A percentile compares a stretch with the other conserved stretches of the same genome.
Conservation (phyloP, 345 rosid genomes). For the Salix brachista region DNA sequence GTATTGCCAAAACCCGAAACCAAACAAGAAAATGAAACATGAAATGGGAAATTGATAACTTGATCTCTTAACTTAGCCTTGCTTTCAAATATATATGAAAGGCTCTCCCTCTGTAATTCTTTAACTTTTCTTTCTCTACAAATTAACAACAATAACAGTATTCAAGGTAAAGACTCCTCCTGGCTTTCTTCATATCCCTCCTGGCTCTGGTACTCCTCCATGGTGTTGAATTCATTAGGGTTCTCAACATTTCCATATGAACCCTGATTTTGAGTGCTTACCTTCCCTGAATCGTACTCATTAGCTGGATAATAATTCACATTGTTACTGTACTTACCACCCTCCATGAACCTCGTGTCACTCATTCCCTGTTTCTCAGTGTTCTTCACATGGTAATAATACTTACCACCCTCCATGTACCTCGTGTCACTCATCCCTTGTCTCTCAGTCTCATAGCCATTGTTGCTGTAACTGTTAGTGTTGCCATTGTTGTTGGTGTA, state of each 20-base stretch:
- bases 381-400: too few species aligned
- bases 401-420: too few species aligned
- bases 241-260: conserved; percentile 20
- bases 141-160: background rate
- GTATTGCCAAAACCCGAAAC: background rate
- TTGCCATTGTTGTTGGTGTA: conserved; percentile 10
- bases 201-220: conserved; percentile 53
- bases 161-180: conserved; percentile 43
- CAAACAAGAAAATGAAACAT: background rate
- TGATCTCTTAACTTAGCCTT: conserved; percentile 1
- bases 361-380: conserved; percentile 54
- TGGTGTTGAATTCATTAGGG: conserved; percentile 45
- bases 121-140: background rate
- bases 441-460: conserved; percentile 23
- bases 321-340: conserved; percentile 41
- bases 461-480: background rate
- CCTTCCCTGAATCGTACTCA: conserved; percentile 12
- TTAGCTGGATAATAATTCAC: conserved; percentile 1
- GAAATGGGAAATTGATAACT: background rate
- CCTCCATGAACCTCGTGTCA: conserved; percentile 49
- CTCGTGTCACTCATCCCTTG: background rate
- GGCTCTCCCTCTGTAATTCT: background rate
- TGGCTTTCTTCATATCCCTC: conserved; percentile 26
- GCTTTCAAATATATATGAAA: background rate
- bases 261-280: conserved; percentile 4